A percentile compares a stretch with the other conserved stretches of the same genome.
phyloP scores from a whole-genome alignment of 1,284 basidiomycete species.

The Cryptococcus maquisensis region DNA sequence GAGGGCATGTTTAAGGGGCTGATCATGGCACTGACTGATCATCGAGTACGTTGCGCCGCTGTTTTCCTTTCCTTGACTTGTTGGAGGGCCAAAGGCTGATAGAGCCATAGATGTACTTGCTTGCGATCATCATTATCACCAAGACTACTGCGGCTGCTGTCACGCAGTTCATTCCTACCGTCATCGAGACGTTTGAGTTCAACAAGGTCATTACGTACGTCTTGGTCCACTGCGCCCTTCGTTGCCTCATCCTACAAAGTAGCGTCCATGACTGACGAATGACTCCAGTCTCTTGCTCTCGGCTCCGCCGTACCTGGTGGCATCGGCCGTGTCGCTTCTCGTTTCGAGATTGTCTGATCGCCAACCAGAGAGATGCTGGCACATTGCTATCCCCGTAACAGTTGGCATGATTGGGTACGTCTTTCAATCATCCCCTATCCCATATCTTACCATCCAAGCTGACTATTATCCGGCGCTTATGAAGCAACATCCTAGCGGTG shows the following conservation, averaged over 20 bases:
- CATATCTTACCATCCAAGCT: neutral
- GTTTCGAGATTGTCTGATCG: conserved; percentile 30
- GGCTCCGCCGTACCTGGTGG: conserved; percentile 39
- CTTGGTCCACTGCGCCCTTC: neutral
- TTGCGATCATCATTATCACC: conserved; percentile 22
- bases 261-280: neutral
- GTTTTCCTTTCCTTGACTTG: neutral
- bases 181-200: conserved; percentile 30
- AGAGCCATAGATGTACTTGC: conserved; percentile 16
- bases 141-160: conserved; percentile 23
- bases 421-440: neutral
- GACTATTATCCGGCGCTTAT: neutral
- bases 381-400: conserved; percentile 43
- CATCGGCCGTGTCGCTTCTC: conserved; percentile 29
- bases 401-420: conserved; percentile 36
- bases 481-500: conserved; percentile 26
- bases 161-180: conserved; percentile 30
- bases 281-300: conserved; percentile 26
- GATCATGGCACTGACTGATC: conserved; percentile 21
- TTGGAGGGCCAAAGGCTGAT: neutral
- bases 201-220: conserved; percentile 24
- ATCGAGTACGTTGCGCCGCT: conserved; percentile 8
- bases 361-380: conserved; percentile 38
- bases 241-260: neutral
- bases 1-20: conserved; percentile 15